phyloP scores from a whole-genome alignment of 805 yeast genomes.

The Maudiozyma bulderi region DNA sequence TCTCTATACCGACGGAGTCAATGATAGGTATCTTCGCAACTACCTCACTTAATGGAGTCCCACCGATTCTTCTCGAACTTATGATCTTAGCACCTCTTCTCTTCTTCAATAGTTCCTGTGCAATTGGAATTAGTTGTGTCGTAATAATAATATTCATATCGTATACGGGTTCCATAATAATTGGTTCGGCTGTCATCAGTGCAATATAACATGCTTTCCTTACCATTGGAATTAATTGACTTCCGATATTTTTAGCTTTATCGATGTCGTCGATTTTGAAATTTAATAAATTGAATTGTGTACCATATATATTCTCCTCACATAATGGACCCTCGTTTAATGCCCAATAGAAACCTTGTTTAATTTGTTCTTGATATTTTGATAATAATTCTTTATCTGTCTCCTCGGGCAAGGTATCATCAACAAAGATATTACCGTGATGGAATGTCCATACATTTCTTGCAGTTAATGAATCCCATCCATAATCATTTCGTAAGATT shows the following conservation, averaged over 20 bases:
- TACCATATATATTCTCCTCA: constrained; percentile 67
- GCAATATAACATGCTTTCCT: constrained; percentile 81
- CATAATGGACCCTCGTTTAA: constrained; percentile 85
- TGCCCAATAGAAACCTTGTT: constrained; percentile 79
- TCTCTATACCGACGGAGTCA: constrained; percentile 82
- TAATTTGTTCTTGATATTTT: constrained; percentile 43
- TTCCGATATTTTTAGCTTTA: constrained; percentile 19
- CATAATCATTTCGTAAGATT: constrained; percentile 44
- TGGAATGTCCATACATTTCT: constrained; percentile 76
- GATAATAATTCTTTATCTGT: constrained; percentile 45
- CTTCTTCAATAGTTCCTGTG: constrained; percentile 41
- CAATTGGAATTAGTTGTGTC: constrained; percentile 36
- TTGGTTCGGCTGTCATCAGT: constrained; percentile 65
- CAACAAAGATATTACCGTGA: constrained; percentile 49
- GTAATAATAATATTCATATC: constrained; percentile 49
- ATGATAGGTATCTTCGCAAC: constrained; percentile 72
- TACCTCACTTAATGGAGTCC: constrained; percentile 56
- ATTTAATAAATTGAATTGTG: constrained; percentile 60
- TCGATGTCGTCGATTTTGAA: constrained; percentile 29
- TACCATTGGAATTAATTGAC: constrained; percentile 72
- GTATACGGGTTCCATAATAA: constrained; percentile 74
- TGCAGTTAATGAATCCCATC: constrained; percentile 79
- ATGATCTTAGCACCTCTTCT: constrained; percentile 60
- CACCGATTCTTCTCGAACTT: constrained; percentile 49
- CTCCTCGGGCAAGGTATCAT: constrained; percentile 70